Percentiles rank a stretch among this genome's conserved stretches.
Evolutionary conservation across 441 rosid species (phyloP).

Genomic region (Adansonia grandidieri): DNA sequence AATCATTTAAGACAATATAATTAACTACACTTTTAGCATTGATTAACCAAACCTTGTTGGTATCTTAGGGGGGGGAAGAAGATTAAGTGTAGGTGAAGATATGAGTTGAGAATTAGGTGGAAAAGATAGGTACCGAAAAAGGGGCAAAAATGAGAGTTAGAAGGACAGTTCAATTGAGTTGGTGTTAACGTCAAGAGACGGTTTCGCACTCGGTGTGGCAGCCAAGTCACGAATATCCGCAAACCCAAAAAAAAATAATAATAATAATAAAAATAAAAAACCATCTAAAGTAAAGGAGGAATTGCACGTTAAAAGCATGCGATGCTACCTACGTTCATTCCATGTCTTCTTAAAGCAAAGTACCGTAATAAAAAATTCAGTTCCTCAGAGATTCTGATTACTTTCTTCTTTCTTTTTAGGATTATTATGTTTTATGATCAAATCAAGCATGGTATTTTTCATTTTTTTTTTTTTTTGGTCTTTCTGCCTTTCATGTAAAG

Average conservation of each 20-base stretch:
- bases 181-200: slow-evolving; percentile 32
- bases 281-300: slow-evolving; percentile 34
- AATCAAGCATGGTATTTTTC: too few relatives aligned
- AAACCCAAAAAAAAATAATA: neutral
- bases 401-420: slow-evolving; percentile 28
- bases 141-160: neutral
- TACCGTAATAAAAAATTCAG: slow-evolving; percentile 1
- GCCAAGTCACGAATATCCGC: slow-evolving; percentile 20
- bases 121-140: slow-evolving; percentile 8
- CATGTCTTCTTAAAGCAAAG: slow-evolving; percentile 45
- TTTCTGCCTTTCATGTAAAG: too few relatives aligned
- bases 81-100: slow-evolving; percentile 23
- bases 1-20: neutral
- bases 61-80: slow-evolving; percentile 11
- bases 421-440: neutral
- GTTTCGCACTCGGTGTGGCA: slow-evolving; percentile 19
- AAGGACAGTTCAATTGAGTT: slow-evolving; percentile 21
- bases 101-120: slow-evolving; percentile 30
- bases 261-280: too few relatives aligned
- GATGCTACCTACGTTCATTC: slow-evolving; percentile 36
- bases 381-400: slow-evolving; percentile 28
- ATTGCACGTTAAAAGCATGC: slow-evolving; percentile 46
- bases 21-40: neutral
- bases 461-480: too few relatives aligned
- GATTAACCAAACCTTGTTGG: neutral